Evolutionary conservation across 208 protist species (phyloP).

Genomic region (Entamoeba invadens): DNA sequence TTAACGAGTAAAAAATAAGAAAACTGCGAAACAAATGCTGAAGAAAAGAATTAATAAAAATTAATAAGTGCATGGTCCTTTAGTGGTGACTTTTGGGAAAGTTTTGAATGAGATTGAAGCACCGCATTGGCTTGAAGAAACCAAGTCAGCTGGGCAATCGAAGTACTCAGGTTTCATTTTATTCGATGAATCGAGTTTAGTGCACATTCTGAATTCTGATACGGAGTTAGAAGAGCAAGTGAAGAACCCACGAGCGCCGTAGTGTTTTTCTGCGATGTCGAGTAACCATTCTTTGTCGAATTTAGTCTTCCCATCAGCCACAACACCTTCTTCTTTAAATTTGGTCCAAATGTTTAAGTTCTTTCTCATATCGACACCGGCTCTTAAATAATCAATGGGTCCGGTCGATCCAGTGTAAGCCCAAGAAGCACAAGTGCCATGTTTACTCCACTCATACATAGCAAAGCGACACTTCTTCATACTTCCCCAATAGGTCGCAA

Average conservation of each 20-base stretch:
- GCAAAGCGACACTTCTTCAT: not conserved
- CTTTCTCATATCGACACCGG: not conserved
- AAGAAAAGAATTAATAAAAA: no score
- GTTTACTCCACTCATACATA: not conserved
- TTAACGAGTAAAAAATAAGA: no score
- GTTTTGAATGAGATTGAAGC: not conserved
- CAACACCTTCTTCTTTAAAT: not conserved
- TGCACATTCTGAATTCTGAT: not conserved
- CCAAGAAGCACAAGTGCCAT: not conserved
- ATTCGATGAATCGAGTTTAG: not conserved
- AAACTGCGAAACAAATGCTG: no score
- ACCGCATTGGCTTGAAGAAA: not conserved
- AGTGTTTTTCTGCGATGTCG: not conserved
- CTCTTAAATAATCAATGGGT: not conserved
- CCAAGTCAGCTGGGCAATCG: not conserved
- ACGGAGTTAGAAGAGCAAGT: not conserved
- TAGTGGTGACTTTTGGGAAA: not conserved
- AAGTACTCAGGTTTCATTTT: not conserved
- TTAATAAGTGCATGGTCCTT: not conserved
- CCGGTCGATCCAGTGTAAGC: not conserved
- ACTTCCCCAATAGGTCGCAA: not conserved
- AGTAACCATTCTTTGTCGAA: not conserved
- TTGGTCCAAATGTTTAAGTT: not conserved
- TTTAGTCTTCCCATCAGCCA: not conserved
- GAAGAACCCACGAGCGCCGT: not conserved